Evolutionary conservation across 345 rosid species (phyloP).

Genomic region (Melaleuca alternifolia): DNA sequence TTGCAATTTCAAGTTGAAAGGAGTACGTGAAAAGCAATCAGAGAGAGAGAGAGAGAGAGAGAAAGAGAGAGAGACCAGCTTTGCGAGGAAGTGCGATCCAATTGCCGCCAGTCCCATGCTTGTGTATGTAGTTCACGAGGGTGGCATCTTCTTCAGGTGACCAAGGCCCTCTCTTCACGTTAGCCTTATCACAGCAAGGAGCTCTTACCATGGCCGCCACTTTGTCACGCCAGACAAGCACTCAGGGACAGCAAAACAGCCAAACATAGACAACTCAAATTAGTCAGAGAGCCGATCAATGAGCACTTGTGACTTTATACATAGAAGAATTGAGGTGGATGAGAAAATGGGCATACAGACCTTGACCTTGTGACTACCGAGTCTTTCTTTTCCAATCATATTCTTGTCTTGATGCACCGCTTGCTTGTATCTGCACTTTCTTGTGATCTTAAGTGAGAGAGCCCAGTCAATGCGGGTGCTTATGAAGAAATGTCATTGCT

Average conservation of each 20-base stretch:
- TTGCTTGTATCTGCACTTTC: neutral
- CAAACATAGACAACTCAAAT: neutral
- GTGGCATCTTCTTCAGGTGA: constrained; percentile 24
- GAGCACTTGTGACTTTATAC: neutral
- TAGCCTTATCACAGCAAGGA: constrained; percentile 19
- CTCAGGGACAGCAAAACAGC: neutral
- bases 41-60: neutral
- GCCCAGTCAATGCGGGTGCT: neutral
- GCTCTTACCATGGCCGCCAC: constrained; percentile 16
- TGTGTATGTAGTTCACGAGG: constrained; percentile 5
- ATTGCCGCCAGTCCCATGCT: constrained; percentile 17
- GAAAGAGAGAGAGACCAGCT: neutral
- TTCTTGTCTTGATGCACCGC: neutral
- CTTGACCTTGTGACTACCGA: neutral
- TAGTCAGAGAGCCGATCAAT: neutral
- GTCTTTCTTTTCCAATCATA: neutral
- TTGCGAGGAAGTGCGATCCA: constrained; percentile 18
- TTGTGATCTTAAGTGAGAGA: neutral
- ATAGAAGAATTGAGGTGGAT: neutral
- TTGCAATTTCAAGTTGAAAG: neutral
- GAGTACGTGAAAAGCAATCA: neutral
- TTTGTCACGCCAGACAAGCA: neutral
- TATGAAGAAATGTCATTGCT: neutral
- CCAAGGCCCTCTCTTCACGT: constrained; percentile 25
- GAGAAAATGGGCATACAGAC: neutral